Base-by-base conservation (phyloP, 2,329 filamentous ascomycete species). In the Paraphoma chrysanthemicola region DNA sequence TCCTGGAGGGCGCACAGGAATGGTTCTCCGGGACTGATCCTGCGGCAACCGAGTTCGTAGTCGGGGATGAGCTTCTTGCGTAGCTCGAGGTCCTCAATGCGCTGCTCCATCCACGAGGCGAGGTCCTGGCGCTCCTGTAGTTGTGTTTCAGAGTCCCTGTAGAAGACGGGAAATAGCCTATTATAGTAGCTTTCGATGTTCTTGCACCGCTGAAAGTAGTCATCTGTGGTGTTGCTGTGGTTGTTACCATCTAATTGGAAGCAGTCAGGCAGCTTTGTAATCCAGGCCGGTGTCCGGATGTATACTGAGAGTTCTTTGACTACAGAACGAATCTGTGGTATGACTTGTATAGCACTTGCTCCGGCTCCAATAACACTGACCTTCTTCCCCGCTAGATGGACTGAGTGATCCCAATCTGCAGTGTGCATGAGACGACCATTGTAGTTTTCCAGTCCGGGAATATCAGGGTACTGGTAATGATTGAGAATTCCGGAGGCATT, bases 251-350 rank as follows among this genome's bases (percentile, higher is more conserved):
- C 39, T 18, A 29, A 3, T 42, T 31, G 10, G 41, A 51, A 55
- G 41, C 41, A 41, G 16, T 55, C 47, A 3, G 53, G 48, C 16
- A 47, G 47, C n/a, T 6, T 44, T 7, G 45, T 49, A 33, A 55
- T 55, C 53, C 53, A 55, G 17, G 53, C 46, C 30, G 53, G 53
- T 10, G 47, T 55, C n/a, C 53, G 53, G 16, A 55, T 55, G 41
- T 55, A 55, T 7, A 55, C 38, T 6, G 53, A 51, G 4, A 55
- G 53, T 11, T 12, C 8, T 42, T 55, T 46, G 29, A 55, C 46
- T n/a, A 51, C 12, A 14, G 45, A 39, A 42, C 50, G 52, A 31
- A 55, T 55, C 43, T 51, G 42, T 11, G 53, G 53, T 47, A 55
- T 28, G 4, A 55, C 42, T 30, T 55, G 54, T 30, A 56, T 39